Evolutionary conservation across 2,329 filamentous ascomycete genomes (phyloP).

Genomic region (Aspergillus sp.): DNA sequence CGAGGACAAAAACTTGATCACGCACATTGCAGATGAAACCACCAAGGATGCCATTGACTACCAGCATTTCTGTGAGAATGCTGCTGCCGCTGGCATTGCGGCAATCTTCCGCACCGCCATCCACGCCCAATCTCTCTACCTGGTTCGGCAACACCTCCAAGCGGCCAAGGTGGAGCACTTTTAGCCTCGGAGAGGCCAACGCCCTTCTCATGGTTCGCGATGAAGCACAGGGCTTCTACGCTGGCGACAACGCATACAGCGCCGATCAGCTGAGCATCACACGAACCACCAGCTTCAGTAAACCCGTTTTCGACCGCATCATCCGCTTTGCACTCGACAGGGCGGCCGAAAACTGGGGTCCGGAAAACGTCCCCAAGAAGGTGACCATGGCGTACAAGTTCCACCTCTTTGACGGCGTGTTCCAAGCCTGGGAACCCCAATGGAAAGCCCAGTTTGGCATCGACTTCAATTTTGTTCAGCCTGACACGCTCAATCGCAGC

Average conservation of each 20-base stretch:
- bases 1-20: slow-evolving; percentile 1
- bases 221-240: slow-evolving; percentile 10
- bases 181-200: neutral
- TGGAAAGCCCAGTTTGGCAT: slow-evolving; percentile 2
- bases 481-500: slow-evolving; percentile 10
- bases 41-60: slow-evolving; percentile 2
- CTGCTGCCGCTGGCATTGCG: neutral
- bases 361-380: neutral
- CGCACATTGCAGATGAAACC: slow-evolving; percentile 2
- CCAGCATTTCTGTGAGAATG: neutral
- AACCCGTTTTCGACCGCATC: neutral
- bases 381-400: slow-evolving; percentile 10
- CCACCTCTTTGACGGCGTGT: slow-evolving; percentile 9
- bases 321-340: neutral
- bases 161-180: slow-evolving; percentile 10
- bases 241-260: slow-evolving; percentile 1
- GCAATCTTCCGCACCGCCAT: slow-evolving; percentile 9
- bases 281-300: slow-evolving; percentile 4
- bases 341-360: neutral
- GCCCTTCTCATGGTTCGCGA: slow-evolving; percentile 1
- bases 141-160: slow-evolving; percentile 2
- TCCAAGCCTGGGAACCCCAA: slow-evolving; percentile 3
- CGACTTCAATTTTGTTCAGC: neutral
- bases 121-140: slow-evolving; percentile 1
- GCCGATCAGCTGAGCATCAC: neutral